phyloP scores from a whole-genome alignment of 73 alveolate genomes.

The Blepharisma stoltei region DNA sequence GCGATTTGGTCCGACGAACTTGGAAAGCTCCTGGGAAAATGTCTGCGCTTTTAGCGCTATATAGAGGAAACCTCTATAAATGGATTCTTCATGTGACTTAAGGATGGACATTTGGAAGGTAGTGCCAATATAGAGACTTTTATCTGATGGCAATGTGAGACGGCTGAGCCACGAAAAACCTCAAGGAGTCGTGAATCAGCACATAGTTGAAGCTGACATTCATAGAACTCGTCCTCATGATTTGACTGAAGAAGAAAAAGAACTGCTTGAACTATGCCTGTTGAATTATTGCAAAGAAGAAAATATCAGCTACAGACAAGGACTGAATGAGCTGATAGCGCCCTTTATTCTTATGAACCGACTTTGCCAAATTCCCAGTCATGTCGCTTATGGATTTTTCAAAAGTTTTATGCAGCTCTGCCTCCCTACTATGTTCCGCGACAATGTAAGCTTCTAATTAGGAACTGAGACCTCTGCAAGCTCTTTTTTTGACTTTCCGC shows the following conservation, averaged over 20 bases:
- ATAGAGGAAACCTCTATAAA: too few species aligned
- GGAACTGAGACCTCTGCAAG: slow-evolving; percentile 19
- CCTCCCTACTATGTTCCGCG: slow-evolving; percentile 12
- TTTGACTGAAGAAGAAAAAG: not conserved
- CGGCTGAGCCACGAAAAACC: too few species aligned
- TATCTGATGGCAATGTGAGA: too few species aligned
- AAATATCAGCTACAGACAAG: slow-evolving; percentile 10
- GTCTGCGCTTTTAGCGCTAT: too few species aligned
- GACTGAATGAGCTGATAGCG: slow-evolving; percentile 12
- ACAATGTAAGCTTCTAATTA: slow-evolving; percentile 12
- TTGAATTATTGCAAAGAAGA: slow-evolving; percentile 17
- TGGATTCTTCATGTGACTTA: too few species aligned
- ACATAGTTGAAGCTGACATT: slow-evolving; percentile 11
- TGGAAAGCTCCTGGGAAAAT: too few species aligned
- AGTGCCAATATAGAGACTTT: too few species aligned
- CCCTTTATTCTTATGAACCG: slow-evolving; percentile 21
- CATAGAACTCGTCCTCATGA: not conserved
- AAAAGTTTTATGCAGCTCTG: slow-evolving; percentile 7
- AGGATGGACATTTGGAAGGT: too few species aligned
- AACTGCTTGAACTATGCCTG: not conserved
- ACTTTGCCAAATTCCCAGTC: not conserved
- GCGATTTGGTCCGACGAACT: too few species aligned
- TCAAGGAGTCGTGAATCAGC: not conserved
- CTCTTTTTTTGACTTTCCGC: slow-evolving; percentile 3
- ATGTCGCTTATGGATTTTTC: not conserved